Conservation (phyloP, 2,329 filamentous ascomycete genomes). For the Podosphaera fusca region DNA sequence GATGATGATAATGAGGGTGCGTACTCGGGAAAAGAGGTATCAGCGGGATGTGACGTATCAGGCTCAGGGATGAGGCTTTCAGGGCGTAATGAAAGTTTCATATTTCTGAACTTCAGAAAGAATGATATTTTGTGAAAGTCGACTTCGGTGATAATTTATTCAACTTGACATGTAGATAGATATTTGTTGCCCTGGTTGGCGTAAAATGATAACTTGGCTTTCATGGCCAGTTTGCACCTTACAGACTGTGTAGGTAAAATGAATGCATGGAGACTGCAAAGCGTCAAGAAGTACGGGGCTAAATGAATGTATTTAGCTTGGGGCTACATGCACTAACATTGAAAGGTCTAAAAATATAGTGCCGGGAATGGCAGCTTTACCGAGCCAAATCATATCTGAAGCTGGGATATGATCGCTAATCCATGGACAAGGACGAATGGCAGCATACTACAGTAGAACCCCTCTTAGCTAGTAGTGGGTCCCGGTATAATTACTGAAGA, state of each 20-base stretch:
- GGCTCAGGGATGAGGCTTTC: constrained; percentile 10
- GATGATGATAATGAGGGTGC: constrained; percentile 24
- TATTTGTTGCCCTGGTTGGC: not conserved
- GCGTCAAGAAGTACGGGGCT: not conserved
- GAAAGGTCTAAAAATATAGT: not conserved
- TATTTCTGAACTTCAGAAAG: not conserved
- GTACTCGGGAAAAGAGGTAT: constrained; percentile 6
- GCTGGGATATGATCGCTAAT: too few relatives aligned
- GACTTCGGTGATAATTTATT: not conserved
- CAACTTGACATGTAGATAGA: not conserved
- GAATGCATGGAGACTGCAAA: not conserved
- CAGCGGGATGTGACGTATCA: constrained; percentile 2
- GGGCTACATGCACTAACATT: not conserved
- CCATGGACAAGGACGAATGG: too few relatives aligned
- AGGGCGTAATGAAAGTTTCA: not conserved
- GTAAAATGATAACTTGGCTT: not conserved
- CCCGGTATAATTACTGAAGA: too few relatives aligned
- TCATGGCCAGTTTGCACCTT: not conserved
- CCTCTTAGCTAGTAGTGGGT: too few relatives aligned
- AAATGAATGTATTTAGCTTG: not conserved
- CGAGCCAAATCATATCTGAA: not conserved
- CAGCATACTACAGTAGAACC: too few relatives aligned
- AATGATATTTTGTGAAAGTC: too few relatives aligned
- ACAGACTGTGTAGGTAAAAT: not conserved
- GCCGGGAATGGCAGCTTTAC: not conserved